Evolutionary conservation across 768 basidiomycete genomes (phyloP).

Genomic region (Leccinum disarticulatum): DNA sequence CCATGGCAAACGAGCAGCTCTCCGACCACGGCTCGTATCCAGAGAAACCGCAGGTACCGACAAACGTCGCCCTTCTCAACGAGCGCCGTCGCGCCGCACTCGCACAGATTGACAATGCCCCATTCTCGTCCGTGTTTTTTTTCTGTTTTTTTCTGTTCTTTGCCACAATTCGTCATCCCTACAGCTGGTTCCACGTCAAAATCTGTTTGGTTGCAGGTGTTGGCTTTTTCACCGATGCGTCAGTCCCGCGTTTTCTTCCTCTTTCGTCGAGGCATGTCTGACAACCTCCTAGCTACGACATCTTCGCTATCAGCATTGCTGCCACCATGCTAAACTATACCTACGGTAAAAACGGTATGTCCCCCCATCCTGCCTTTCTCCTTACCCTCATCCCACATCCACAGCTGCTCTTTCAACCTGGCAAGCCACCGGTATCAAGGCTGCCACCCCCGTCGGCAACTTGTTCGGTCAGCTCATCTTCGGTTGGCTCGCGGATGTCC

Average conservation of each 20-base stretch:
- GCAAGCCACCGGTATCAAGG: constrained; percentile 78
- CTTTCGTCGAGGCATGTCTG: neutral
- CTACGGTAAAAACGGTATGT: constrained; percentile 43
- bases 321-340: constrained; percentile 83
- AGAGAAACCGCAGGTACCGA: constrained; percentile 18
- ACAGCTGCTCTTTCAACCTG: constrained; percentile 41
- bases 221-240: constrained; percentile 91
- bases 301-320: constrained; percentile 89
- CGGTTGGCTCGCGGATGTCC: constrained; percentile 74
- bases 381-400: neutral
- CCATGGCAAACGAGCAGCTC: constrained; percentile 29
- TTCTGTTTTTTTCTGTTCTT: neutral
- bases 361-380: neutral
- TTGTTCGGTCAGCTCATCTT: constrained; percentile 75
- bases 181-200: constrained; percentile 84
- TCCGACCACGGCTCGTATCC: constrained; percentile 33
- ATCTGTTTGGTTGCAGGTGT: constrained; percentile 69
- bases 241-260: constrained; percentile 20
- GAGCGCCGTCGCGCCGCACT: constrained; percentile 79
- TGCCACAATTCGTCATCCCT: neutral
- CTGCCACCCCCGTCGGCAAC: constrained; percentile 74
- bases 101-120: constrained; percentile 83
- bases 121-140: constrained; percentile 62
- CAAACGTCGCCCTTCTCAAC: constrained; percentile 48
- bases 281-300: constrained; percentile 52